Conservation (phyloP, 1,284 basidiomycete species). For the Sporisorium iseilematis-ciliati region DNA sequence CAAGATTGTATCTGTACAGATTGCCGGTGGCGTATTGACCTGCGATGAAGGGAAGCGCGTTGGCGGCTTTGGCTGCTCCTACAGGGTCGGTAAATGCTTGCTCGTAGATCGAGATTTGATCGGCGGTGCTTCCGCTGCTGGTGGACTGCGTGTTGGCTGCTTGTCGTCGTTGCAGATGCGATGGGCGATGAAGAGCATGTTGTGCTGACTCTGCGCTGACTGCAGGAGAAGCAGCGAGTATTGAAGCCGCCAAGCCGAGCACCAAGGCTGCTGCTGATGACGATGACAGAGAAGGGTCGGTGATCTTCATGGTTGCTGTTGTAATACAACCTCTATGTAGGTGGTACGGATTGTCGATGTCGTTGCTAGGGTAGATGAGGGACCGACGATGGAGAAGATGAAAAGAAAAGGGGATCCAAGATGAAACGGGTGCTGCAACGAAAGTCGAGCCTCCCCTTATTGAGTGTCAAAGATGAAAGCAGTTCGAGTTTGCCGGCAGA, state of each 20-base stretch:
- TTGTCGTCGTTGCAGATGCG: conserved; percentile 29
- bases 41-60: conserved; percentile 46
- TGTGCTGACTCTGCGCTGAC: conserved; percentile 15
- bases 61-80: conserved; percentile 54
- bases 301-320: conserved; percentile 12
- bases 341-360: neutral
- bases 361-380: neutral
- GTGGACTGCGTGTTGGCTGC: neutral
- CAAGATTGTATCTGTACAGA: conserved; percentile 36
- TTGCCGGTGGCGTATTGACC: conserved; percentile 36
- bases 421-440: no score
- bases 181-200: conserved; percentile 14
- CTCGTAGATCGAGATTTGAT: conserved; percentile 32
- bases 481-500: no score
- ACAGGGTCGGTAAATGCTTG: conserved; percentile 58
- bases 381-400: neutral
- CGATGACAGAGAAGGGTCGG: conserved; percentile 1
- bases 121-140: conserved; percentile 15
- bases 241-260: conserved; percentile 6
- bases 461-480: no score
- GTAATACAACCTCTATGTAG: neutral
- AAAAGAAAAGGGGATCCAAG: no score
- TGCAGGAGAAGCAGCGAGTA: conserved; percentile 5
- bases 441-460: no score
- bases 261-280: conserved; percentile 1